Evolutionary conservation across 1,139 yeast genomes (phyloP).

Genomic region (Entelexis sorbosivorans): DNA sequence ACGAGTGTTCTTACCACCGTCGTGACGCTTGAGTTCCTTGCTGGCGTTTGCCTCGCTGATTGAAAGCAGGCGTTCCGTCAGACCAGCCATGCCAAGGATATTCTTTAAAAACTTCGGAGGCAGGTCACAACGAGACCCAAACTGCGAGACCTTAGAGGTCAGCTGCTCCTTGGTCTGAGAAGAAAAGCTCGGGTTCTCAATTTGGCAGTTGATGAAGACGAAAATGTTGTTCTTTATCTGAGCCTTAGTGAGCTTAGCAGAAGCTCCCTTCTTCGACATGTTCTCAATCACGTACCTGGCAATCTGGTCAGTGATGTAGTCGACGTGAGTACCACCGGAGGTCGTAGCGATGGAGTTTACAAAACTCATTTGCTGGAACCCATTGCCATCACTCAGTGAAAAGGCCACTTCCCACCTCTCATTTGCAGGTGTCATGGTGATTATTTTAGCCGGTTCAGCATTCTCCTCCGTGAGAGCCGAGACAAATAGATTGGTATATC

Average conservation of each 20-base stretch:
- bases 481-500: slow-evolving; percentile 82
- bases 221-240: slow-evolving; percentile 89
- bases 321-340: slow-evolving; percentile 93
- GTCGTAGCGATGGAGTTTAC: slow-evolving; percentile 98
- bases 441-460: slow-evolving; percentile 42
- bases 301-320: slow-evolving; percentile 73
- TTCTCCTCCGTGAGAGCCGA: slow-evolving; percentile 46
- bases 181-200: slow-evolving; percentile 94
- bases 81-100: slow-evolving; percentile 57
- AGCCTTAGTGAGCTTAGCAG: slow-evolving; percentile 56
- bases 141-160: slow-evolving; percentile 77
- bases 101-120: slow-evolving; percentile 67
- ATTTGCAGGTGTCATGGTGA: slow-evolving; percentile 63
- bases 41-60: slow-evolving; percentile 83
- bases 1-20: slow-evolving; percentile 74
- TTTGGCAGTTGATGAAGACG: slow-evolving; percentile 77
- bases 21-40: slow-evolving; percentile 79
- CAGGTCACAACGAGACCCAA: slow-evolving; percentile 71
- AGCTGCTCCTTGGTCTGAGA: slow-evolving; percentile 96
- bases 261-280: slow-evolving; percentile 55
- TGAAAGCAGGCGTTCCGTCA: slow-evolving; percentile 69
- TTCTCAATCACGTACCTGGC: slow-evolving; percentile 70
- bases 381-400: slow-evolving; percentile 75
- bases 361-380: slow-evolving; percentile 86
- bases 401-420: slow-evolving; percentile 95